Evolutionary conservation across 2,329 filamentous ascomycete genomes (phyloP).

Genomic region (Botrytis cinerea): DNA sequence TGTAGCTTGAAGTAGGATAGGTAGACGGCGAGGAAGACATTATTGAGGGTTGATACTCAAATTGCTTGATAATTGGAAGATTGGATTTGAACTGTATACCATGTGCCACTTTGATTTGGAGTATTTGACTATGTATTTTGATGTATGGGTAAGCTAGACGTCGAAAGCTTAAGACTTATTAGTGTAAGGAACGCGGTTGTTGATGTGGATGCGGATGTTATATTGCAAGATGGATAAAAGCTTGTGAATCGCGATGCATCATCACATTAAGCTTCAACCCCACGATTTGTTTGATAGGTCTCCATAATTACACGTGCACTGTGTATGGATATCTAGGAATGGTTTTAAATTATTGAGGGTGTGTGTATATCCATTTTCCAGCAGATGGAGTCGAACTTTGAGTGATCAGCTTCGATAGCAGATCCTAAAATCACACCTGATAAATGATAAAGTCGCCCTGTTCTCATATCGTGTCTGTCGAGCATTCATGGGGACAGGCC

Average conservation of each 20-base stretch:
- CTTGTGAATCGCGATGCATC: slow-evolving; percentile 4
- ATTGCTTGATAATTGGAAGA: background rate
- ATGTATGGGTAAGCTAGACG: background rate
- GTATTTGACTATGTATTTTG: background rate
- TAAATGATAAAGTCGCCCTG: background rate
- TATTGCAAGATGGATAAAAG: background rate
- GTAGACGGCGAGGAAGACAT: slow-evolving; percentile 36
- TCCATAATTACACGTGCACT: background rate
- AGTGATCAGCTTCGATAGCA: background rate
- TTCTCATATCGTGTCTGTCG: background rate
- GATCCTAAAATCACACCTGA: background rate
- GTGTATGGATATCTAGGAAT: fast-evolving
- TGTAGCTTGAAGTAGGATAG: slow-evolving; percentile 31
- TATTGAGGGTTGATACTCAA: background rate
- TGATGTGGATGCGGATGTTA: background rate
- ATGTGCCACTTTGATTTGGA: background rate
- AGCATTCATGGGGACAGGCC: background rate
- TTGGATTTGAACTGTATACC: background rate
- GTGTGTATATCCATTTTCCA: background rate
- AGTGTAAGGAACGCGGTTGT: background rate
- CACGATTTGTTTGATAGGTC: background rate
- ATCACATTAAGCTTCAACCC: slow-evolving; percentile 9
- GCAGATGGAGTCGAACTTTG: background rate
- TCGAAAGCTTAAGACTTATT: background rate
- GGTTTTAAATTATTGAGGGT: background rate